Evolutionary conservation across 805 yeast genomes (phyloP).

Genomic region (Cyberlindnera japonica): DNA sequence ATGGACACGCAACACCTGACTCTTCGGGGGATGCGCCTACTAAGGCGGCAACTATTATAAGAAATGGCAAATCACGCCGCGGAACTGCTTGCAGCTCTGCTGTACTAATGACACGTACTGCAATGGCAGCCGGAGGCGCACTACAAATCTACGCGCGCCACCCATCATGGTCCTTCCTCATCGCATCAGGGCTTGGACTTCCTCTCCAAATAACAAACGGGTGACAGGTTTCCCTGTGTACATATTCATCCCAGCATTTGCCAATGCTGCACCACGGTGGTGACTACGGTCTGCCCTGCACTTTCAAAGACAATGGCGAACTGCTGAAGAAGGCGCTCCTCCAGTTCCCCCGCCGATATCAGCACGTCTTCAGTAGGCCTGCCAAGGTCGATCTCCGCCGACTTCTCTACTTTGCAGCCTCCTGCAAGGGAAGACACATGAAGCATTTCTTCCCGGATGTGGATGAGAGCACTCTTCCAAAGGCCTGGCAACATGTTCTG

Average conservation of each 20-base stretch:
- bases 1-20: no score
- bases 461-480: constrained; percentile 20
- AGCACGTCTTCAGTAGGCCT: constrained; percentile 31
- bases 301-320: constrained; percentile 22
- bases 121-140: background rate
- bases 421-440: constrained; percentile 39
- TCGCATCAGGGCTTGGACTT: background rate
- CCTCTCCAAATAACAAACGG: background rate
- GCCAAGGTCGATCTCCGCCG: constrained; percentile 35
- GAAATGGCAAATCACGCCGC: no score
- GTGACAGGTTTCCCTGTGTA: no score
- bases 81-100: no score
- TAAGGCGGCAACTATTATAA: no score
- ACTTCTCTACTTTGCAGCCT: constrained; percentile 41
- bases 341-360: constrained; percentile 34
- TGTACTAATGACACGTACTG: background rate
- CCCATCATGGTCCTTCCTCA: background rate
- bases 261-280: background rate
- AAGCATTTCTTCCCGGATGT: constrained; percentile 35
- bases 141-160: background rate
- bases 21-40: no score
- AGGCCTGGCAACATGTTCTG: constrained; percentile 22
- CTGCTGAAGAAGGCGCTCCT: constrained; percentile 33
- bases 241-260: background rate
- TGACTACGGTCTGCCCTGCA: constrained; percentile 9